Evolutionary conservation across 2,329 filamentous ascomycete species (phyloP), one percentile per base, ranked within the genome.

Genomic region (Stachybotrys elegans): DNA sequence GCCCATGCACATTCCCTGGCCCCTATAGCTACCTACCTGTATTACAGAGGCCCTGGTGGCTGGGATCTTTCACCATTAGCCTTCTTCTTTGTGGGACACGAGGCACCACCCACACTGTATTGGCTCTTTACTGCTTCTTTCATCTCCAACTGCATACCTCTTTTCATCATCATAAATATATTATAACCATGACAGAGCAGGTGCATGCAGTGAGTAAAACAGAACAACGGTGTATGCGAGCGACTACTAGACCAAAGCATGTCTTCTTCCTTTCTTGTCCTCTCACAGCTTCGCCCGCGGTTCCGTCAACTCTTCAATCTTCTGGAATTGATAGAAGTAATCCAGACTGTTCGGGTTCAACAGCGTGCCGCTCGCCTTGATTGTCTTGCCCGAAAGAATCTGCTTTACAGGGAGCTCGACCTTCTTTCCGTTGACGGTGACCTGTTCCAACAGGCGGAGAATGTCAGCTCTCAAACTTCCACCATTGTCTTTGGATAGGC

Each of bases 341-440:
- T 89, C 74, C 46, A 93, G 63, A 50, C 84, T 86, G 56, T 84
- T 67, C 0, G 88, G 88, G 56, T 94, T 93, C 43, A 86, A 65
- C 55, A 93, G 63, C 4, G 87, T 92, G 2, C 86, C 86, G 40
- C 83, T 88, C 0, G 86, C 78, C 63, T 85, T 88, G 58, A 93
- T 78, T 20, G 68, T 78, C 53, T 82, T 80, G 0, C 88, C 88
- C 0, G 79, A 88, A 1, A 93, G 83, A 50, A 93, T 93, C 57
- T 88, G 84, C 67, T 93, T 93, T 22, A 93, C 84, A 0, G 87
- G 87, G 42, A 93, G 56, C 61, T 93, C 88, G 4, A 93, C 88
- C 63, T 93, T 93, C 62, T 93, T 93, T 40, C 88, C 65, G 58
- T 92, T 93, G 49, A 93, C 81, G 0, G 88, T 93, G 0, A 83